Evolutionary conservation across 176 grass and related monocot species (phyloP), one percentile per base, ranked within the genome.

Genomic region (Triticum timopheevii): DNA sequence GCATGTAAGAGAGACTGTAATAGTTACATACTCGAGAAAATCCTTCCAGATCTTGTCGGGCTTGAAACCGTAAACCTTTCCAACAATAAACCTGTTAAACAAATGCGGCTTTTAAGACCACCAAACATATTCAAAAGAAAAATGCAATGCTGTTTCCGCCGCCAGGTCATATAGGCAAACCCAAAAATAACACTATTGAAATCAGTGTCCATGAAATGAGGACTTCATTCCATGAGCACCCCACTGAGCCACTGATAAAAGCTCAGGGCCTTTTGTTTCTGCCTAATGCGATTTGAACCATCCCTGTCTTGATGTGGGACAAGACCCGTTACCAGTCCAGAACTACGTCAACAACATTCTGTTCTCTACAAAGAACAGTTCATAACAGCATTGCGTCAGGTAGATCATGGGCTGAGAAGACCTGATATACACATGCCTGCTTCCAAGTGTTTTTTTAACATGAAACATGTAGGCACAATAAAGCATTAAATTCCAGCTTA

Each of bases 1-100:
- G 19, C 31, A 65, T 42, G 17, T 3, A 42, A 59, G 13, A 54
- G 65, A 35, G 74, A 80, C 44, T 73, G 33, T 13, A 70, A 70
- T 61, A 71, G 27, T 28, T 34, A 65, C 84, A 86, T 94, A 98
- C 96, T 77, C 93, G 90, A 61, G 90, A 89, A 88, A 98, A 98
- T 19, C 88, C 86, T 85, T 98, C 96, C 80, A 98, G 61, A 76
- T 98, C 96, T 28, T 98, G 96, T 82, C 88, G 88, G 10, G 96
- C 96, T 16, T 94, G 82, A 91, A 96, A 96, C 5, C 96, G 84
- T 58, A 98, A 87, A 2, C 96, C 96, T 88, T 96, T 98, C 96
- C 96, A 98, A 45, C 96, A 98, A 75, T 96, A 98, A 36, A 98
- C 96, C 96, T 98, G 86, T 86, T 1, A 80, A 65, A 81, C 24